phyloP scores from a whole-genome alignment of 192 early-diverging fungal species.

The Chytriomyces sp. region DNA sequence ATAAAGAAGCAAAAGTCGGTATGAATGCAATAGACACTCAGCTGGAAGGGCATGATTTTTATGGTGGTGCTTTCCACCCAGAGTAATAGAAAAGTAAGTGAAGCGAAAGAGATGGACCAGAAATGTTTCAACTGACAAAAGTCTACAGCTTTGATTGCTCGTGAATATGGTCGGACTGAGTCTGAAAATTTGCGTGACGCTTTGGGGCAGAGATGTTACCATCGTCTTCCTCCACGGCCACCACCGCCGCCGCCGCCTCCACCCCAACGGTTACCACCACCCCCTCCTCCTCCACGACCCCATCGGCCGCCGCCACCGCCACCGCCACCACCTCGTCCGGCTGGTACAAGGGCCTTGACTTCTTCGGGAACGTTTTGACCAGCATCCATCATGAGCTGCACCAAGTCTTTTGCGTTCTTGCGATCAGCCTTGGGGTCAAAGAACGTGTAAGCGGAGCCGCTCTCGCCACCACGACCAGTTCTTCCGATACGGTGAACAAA shows the following conservation, averaged over 20 bases:
- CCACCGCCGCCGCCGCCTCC: constrained; percentile 28
- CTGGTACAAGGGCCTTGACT: constrained; percentile 60
- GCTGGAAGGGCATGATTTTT: not conserved
- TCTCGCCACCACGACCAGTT: constrained; percentile 47
- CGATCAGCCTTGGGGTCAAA: constrained; percentile 39
- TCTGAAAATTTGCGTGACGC: not conserved
- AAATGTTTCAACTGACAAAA: not conserved
- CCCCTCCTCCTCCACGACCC: constrained; percentile 36
- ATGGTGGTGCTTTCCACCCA: not conserved
- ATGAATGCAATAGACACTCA: no score
- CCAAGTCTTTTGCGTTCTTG: constrained; percentile 68
- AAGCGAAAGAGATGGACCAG: not conserved
- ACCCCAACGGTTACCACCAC: constrained; percentile 18
- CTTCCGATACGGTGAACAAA: constrained; percentile 80
- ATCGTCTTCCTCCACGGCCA: no score
- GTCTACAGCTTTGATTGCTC: not conserved
- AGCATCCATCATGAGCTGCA: constrained; percentile 84
- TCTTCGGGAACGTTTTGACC: constrained; percentile 85
- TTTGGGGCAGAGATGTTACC: not conserved
- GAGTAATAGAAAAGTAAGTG: not conserved
- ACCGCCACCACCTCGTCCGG: constrained; percentile 61
- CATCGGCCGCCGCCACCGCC: constrained; percentile 46
- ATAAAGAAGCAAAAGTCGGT: no score
- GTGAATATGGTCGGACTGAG: not conserved
- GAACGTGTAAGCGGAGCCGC: constrained; percentile 53